These are phyloP conservation scores for Boletus semigastroideus DNA, from an alignment of 1,284 basidiomycete genomes.

Conservation along the genomic window DNA sequence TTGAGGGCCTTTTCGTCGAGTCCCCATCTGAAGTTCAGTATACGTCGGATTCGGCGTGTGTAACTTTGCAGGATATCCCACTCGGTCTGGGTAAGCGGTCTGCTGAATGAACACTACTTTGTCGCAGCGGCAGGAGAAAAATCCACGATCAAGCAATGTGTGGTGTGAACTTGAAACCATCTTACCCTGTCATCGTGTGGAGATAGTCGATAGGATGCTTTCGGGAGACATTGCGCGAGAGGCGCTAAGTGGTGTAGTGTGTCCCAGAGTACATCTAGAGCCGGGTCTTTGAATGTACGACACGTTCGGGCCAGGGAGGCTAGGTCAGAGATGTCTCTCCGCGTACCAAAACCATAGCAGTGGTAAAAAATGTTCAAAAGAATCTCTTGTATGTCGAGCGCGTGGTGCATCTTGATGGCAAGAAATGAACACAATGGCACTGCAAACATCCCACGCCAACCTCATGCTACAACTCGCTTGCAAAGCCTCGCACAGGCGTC, in stretches of 20 bases:
- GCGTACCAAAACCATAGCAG: too few species aligned
- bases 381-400: not conserved
- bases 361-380: not conserved
- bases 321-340: too few species aligned
- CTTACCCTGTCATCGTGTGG: not conserved
- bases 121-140: too few species aligned
- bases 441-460: too few species aligned
- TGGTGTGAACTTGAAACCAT: not conserved
- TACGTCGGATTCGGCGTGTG: not conserved
- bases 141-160: too few species aligned
- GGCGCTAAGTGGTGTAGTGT: not conserved
- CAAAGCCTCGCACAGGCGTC: too few species aligned
- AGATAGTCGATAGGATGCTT: not conserved
- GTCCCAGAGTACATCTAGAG: not conserved
- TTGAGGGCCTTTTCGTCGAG: not conserved
- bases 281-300: not conserved
- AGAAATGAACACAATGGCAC: too few species aligned
- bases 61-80: not conserved
- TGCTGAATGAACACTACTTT: not conserved
- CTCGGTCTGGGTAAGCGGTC: not conserved
- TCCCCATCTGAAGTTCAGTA: not conserved
- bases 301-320: too few species aligned
- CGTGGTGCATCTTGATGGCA: too few species aligned
- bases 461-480: too few species aligned
- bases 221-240: not conserved